Evolutionary conservation across 2,329 filamentous ascomycete species (phyloP).

Genomic region (Pestalotiopsis sp.): DNA sequence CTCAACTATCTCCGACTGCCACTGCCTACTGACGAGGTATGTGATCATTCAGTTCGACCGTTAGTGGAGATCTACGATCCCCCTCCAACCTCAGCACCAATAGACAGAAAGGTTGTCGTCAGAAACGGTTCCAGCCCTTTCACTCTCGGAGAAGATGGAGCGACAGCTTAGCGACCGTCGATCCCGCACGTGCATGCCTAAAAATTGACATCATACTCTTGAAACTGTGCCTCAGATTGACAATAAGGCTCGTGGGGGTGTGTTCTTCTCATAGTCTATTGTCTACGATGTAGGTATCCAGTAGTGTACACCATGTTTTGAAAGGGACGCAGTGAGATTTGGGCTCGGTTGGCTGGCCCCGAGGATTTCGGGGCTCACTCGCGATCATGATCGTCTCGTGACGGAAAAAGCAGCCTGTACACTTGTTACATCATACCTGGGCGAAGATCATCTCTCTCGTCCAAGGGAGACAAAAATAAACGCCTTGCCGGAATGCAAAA

Average conservation of each 20-base stretch:
- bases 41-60: too few relatives aligned
- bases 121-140: too few relatives aligned
- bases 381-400: neutral
- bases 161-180: neutral
- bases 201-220: slow-evolving; percentile 16
- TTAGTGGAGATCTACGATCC: too few relatives aligned
- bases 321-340: neutral
- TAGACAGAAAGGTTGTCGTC: too few relatives aligned
- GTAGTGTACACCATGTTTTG: neutral
- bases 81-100: too few relatives aligned
- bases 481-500: too few relatives aligned
- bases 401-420: neutral
- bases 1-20: too few relatives aligned
- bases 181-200: slow-evolving; percentile 3
- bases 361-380: neutral
- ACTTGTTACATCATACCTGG: neutral
- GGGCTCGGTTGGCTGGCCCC: neutral
- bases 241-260: slow-evolving; percentile 3
- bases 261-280: neutral
- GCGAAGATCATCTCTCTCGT: neutral
- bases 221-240: slow-evolving; percentile 16
- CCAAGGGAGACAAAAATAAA: neutral
- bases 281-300: too few relatives aligned
- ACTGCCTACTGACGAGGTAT: too few relatives aligned
- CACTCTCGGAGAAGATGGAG: neutral